phyloP scores from a whole-genome alignment of 108 stramenopile genomes.

The Epipyxis sp. region DNA sequence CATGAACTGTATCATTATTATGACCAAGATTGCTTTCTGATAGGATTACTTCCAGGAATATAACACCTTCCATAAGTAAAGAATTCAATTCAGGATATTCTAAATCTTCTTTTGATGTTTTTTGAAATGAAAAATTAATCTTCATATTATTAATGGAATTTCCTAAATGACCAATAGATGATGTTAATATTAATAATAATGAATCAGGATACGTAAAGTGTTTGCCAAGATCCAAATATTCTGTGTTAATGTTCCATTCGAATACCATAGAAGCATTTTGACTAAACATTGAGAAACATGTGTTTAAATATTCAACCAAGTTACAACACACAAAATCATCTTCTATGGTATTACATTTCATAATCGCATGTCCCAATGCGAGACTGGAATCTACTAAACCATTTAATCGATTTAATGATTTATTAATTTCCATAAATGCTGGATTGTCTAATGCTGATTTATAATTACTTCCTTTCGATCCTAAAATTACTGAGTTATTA shows the following conservation, averaged over 20 bases:
- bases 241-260: not conserved
- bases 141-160: not conserved
- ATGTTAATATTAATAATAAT: not conserved
- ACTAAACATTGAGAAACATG: not conserved
- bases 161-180: not conserved
- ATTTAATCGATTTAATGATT: conserved; percentile 1
- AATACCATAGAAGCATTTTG: not conserved
- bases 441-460: no score
- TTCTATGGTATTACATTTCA: not conserved
- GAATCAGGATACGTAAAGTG: conserved; percentile 10
- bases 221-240: not conserved
- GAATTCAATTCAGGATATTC: not conserved
- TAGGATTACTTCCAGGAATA: no score
- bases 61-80: not conserved
- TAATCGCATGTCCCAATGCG: not conserved
- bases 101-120: not conserved
- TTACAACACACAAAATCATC: not conserved
- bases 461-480: not conserved
- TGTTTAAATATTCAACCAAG: not conserved
- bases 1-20: not conserved
- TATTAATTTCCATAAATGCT: not conserved
- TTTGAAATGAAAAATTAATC: not conserved
- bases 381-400: not conserved
- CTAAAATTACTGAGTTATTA: not conserved
- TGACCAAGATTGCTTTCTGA: conserved; percentile 2